phyloP scores from a whole-genome alignment of 306 rosid genomes.

The Glycine soja region DNA sequence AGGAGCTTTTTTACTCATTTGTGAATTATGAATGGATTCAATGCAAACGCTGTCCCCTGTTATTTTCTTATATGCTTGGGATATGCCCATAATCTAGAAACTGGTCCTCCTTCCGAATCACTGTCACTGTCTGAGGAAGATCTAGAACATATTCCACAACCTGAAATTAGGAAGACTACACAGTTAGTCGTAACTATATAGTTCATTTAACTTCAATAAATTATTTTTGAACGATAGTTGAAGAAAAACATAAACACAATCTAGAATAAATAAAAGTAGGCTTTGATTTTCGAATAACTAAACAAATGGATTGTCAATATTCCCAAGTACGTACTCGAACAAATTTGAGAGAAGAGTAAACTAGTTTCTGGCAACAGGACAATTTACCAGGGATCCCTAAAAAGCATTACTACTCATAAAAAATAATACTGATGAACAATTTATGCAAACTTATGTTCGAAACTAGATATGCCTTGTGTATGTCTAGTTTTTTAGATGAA shows the following conservation, averaged over 20 bases:
- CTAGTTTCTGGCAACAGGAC: too few species aligned
- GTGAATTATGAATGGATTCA: too few species aligned
- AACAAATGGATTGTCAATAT: constrained; percentile 6
- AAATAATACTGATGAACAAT: not conserved
- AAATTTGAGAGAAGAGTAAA: too few species aligned
- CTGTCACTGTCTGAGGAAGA: constrained; percentile 84
- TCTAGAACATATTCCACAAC: constrained; percentile 69
- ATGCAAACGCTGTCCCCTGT: not conserved
- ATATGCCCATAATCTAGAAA: constrained; percentile 74
- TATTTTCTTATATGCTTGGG: constrained; percentile 48
- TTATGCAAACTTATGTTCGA: constrained; percentile 2
- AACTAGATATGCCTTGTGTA: not conserved
- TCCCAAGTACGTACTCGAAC: not conserved
- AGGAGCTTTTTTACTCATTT: too few species aligned
- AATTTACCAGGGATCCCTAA: too few species aligned
- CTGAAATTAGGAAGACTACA: constrained; percentile 49
- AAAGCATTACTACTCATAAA: too few species aligned
- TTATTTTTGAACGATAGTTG: not conserved
- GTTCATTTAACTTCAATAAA: not conserved
- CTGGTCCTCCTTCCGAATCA: constrained; percentile 66
- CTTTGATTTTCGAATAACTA: constrained; percentile 31
- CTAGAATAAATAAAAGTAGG: not conserved
- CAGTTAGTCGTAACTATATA: constrained; percentile 13
- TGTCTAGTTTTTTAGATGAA: not conserved
- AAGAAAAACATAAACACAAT: constrained; percentile 1